Percentiles rank a stretch among this genome's conserved stretches.
Conservation (phyloP, 208 protist species). For the Borovskyia barvae region DNA sequence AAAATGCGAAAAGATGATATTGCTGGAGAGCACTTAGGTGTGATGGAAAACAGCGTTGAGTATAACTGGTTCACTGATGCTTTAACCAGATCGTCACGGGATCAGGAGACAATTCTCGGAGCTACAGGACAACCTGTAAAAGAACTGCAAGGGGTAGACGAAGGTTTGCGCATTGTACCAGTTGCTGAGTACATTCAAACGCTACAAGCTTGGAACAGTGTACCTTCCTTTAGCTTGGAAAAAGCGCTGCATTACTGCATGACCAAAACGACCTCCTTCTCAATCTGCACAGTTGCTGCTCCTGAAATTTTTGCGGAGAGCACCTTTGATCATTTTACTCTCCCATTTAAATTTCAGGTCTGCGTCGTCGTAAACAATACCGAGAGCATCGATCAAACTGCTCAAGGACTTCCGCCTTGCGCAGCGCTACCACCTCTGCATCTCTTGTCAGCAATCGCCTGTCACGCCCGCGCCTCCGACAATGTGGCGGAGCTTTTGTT, state of each 20-base stretch:
- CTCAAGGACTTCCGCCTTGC: too few relatives aligned
- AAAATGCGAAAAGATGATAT: not conserved
- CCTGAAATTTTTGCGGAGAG: conserved; percentile 1
- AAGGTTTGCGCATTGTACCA: too few relatives aligned
- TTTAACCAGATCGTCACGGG: too few relatives aligned
- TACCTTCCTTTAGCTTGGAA: not conserved
- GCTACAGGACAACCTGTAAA: too few relatives aligned
- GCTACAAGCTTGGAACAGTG: conserved; percentile 21
- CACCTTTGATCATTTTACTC: not conserved
- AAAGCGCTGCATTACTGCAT: conserved; percentile 12
- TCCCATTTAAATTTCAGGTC: conserved; percentile 22
- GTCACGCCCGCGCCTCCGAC: not conserved
- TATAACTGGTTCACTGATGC: conserved; percentile 14
- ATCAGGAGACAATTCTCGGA: too few relatives aligned
- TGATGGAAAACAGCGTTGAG: too few relatives aligned
- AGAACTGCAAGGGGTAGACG: too few relatives aligned
- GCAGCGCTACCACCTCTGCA: conserved; percentile 16
- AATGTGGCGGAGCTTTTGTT: conserved; percentile 17
- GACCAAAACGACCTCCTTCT: conserved; percentile 21
- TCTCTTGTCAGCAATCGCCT: conserved; percentile 6
- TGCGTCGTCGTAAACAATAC: not conserved
- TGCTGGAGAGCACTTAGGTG: not conserved
- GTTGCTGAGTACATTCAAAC: conserved; percentile 12
- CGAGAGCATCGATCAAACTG: too few relatives aligned
- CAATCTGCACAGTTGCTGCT: conserved; percentile 5